Evolutionary conservation across 108 stramenopile genomes (phyloP).

Genomic region (Phaeodactylum tricornutum): DNA sequence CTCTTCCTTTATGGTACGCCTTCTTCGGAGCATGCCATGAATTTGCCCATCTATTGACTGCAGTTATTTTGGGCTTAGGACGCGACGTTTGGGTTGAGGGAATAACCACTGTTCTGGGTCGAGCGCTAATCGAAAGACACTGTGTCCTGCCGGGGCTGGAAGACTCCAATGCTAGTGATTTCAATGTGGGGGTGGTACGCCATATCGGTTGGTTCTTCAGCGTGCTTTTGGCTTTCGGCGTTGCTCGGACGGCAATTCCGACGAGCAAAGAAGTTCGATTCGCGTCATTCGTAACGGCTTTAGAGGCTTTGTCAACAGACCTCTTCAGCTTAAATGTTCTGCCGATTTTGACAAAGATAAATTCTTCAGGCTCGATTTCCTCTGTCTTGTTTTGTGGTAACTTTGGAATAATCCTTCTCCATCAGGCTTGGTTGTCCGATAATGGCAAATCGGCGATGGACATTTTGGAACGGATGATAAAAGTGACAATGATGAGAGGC

Average conservation of each 20-base stretch:
- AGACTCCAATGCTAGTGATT: too few species aligned
- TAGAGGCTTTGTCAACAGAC: slow-evolving; percentile 58
- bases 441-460: slow-evolving; percentile 54
- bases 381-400: slow-evolving; percentile 56
- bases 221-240: slow-evolving; percentile 19
- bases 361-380: not conserved
- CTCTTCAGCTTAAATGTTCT: slow-evolving; percentile 23
- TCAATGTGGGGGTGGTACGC: too few species aligned
- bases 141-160: too few species aligned
- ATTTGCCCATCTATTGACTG: too few species aligned
- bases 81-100: too few species aligned
- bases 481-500: slow-evolving; percentile 83
- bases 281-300: slow-evolving; percentile 42
- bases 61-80: too few species aligned
- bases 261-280: slow-evolving; percentile 9
- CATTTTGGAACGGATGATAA: slow-evolving; percentile 63
- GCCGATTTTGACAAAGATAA: not conserved
- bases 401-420: slow-evolving; percentile 64
- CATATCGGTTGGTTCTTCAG: slow-evolving; percentile 60
- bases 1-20: too few species aligned
- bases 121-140: too few species aligned
- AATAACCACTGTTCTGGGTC: too few species aligned
- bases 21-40: too few species aligned
- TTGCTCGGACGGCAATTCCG: not conserved
- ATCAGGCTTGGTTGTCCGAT: slow-evolving; percentile 49